Evolutionary conservation across 352 stramenopile genomes (phyloP).

Genomic region (Phytophthora sansomeana): DNA sequence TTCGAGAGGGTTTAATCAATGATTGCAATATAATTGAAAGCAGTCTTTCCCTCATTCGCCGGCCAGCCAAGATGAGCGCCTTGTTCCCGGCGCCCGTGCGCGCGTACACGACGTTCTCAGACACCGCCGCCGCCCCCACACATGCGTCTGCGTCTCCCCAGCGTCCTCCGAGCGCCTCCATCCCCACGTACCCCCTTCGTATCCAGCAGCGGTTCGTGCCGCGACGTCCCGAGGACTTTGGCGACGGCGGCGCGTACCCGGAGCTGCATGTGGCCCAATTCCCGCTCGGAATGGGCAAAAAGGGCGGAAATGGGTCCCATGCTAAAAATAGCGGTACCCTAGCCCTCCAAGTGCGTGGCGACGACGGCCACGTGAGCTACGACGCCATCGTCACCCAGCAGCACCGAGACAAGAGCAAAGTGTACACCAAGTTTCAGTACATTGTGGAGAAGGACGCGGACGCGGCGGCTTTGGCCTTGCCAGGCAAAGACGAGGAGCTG

Average conservation of each 20-base stretch:
- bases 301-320: slow-evolving; percentile 62
- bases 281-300: slow-evolving; percentile 95
- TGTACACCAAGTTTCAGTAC: slow-evolving; percentile 95
- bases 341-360: slow-evolving; percentile 93
- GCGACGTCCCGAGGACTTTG: slow-evolving; percentile 91
- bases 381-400: slow-evolving; percentile 98
- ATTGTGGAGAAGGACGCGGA: slow-evolving; percentile 92
- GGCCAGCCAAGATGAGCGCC: slow-evolving; percentile 78
- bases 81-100: slow-evolving; percentile 80
- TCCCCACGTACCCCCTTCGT: slow-evolving; percentile 70
- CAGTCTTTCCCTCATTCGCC: no score
- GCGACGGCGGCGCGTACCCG: slow-evolving; percentile 97
- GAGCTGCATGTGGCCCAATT: slow-evolving; percentile 99
- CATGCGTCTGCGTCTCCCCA: background rate
- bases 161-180: slow-evolving; percentile 3
- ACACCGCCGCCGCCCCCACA: slow-evolving; percentile 41
- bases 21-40: no score
- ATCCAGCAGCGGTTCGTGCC: slow-evolving; percentile 69
- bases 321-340: slow-evolving; percentile 61
- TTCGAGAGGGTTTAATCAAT: no score
- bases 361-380: slow-evolving; percentile 91
- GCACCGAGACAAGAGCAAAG: slow-evolving; percentile 94
- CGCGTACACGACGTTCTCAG: slow-evolving; percentile 70
- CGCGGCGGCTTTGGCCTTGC: slow-evolving; percentile 53
- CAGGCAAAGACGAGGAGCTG: slow-evolving; percentile 67